Evolutionary conservation across 1,139 yeast genomes (phyloP).

Genomic region (Candida sp.): DNA sequence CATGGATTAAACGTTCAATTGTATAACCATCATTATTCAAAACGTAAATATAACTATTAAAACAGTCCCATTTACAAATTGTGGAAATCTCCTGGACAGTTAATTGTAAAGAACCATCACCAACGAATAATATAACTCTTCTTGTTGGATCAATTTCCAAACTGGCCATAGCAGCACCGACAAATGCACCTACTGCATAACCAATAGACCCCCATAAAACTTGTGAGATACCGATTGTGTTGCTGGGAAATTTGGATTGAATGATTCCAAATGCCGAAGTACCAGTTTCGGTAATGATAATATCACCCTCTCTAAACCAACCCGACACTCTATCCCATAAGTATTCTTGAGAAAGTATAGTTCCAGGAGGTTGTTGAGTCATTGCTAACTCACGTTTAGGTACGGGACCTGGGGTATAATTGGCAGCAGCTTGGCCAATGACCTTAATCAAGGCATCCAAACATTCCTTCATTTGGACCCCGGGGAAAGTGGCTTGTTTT

Average conservation of each 20-base stretch:
- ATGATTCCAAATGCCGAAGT: constrained; percentile 88
- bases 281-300: constrained; percentile 84
- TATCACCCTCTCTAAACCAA: constrained; percentile 79
- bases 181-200: constrained; percentile 79
- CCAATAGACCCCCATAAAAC: constrained; percentile 93
- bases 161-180: constrained; percentile 86
- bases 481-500: constrained; percentile 73
- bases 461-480: constrained; percentile 74
- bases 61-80: constrained; percentile 68
- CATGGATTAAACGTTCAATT: constrained; percentile 86
- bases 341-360: constrained; percentile 66
- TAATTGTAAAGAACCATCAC: constrained; percentile 89
- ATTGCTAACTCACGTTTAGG: constrained; percentile 38
- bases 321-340: constrained; percentile 74
- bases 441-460: constrained; percentile 48
- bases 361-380: constrained; percentile 20
- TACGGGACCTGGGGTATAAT: constrained; percentile 46
- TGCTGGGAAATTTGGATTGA: constrained; percentile 72
- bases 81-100: constrained; percentile 89
- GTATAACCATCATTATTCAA: constrained; percentile 89
- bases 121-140: constrained; percentile 80
- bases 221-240: constrained; percentile 78
- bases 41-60: constrained; percentile 77
- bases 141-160: constrained; percentile 66
- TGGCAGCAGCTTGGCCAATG: constrained; percentile 23